Base-by-base conservation (phyloP, 1,139 yeast genomes). In the Kodamaea anthophila region DNA sequence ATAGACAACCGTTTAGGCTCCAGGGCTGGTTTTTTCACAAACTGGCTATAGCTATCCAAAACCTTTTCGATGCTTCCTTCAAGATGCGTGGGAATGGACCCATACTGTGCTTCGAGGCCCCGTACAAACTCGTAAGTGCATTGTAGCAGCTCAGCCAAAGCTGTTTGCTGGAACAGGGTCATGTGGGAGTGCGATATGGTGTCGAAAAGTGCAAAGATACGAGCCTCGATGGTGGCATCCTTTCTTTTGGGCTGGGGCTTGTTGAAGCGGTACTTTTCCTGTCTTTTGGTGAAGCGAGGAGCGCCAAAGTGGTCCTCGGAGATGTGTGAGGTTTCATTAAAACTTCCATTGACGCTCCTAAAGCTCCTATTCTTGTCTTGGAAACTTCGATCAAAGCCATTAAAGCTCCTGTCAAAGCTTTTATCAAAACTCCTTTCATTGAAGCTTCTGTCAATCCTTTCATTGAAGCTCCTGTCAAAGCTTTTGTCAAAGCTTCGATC, bases 151-250 rank as follows among this genome's bases (percentile, higher is more conserved):
- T 39, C 44, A 4, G 21, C 18, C 15, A 41, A 23, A 15, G 36
- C 33, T 10, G 41, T 27, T 11, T 30, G 28, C 24, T 41, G 44
- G 35, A 35, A 35, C 25, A 33, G 42, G 27, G 38, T 34, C 18
- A 40, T 29, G 16, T 21, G 30, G 19, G 31, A 23, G 11, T 12
- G 12, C 3, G 24, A 27, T 5, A 24, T 28, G 5, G 23, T 15
- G 11, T 28, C 31, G 15, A 22, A 28, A 9, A 31, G 29, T 10
- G 24, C 31, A 5, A 15, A 23, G 20, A 28, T 31, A 13, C 29
- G 25, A 4, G 25, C n/a, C 6, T 23, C 18, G 18, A 23, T n/a
- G n/a, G n/a, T n/a, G n/a, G n/a, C n/a, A n/a, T n/a, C n/a, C n/a
- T n/a, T n/a, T n/a, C n/a, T n/a, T n/a, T n/a, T n/a, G n/a, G n/a